Evolutionary conservation across 176 grass and related monocot species (phyloP).

Genomic region (Hordeum marinum): DNA sequence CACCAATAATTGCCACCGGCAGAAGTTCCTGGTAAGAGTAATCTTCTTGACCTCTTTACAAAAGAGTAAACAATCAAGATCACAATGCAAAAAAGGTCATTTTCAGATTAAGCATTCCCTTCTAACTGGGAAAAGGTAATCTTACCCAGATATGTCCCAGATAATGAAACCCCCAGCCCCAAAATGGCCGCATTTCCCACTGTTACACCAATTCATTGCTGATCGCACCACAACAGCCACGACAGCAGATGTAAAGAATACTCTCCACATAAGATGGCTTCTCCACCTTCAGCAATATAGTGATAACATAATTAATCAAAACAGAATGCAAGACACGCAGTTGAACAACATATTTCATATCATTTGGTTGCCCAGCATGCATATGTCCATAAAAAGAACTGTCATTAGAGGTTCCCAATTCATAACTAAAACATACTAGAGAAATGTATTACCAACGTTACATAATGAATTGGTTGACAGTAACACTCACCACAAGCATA

Average conservation of each 20-base stretch:
- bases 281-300: constrained; percentile 76
- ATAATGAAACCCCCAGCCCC: constrained; percentile 98
- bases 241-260: constrained; percentile 99
- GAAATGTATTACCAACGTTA: neutral
- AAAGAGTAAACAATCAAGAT: constrained; percentile 35
- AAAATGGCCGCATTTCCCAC: constrained; percentile 98
- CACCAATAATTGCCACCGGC: constrained; percentile 94
- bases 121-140: neutral
- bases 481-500: neutral
- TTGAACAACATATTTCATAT: neutral
- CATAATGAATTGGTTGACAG: neutral
- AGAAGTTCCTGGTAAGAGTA: constrained; percentile 97
- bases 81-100: constrained; percentile 37
- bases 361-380: neutral
- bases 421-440: neutral
- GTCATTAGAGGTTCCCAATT: neutral
- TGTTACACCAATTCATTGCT: constrained; percentile 94
- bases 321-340: neutral
- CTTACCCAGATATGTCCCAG: constrained; percentile 98
- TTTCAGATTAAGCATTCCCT: neutral
- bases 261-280: constrained; percentile 99
- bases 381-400: neutral
- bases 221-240: constrained; percentile 93
- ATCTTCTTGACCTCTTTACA: constrained; percentile 96
- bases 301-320: constrained; percentile 16